A percentile compares a stretch with the other conserved stretches of the same genome.
These are phyloP conservation scores for Globisporangium nodosum DNA, from an alignment of 352 stramenopile genomes.

Conservation along the genomic window DNA sequence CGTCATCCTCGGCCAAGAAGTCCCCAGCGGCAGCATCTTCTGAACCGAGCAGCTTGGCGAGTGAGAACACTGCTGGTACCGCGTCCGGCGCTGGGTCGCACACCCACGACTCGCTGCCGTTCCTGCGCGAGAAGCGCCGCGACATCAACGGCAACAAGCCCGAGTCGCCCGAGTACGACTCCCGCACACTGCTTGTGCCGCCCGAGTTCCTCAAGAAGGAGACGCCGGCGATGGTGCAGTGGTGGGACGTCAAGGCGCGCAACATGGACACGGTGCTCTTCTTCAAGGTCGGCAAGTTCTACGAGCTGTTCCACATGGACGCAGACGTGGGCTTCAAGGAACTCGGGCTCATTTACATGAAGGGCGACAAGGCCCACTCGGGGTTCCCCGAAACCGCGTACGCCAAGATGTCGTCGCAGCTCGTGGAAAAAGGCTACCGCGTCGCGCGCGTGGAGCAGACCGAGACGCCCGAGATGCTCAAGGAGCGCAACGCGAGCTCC, in stretches of 20 bases:
- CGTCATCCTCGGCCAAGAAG: conserved; percentile 15
- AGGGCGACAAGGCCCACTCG: conserved; percentile 95
- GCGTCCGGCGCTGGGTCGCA: conserved; percentile 60
- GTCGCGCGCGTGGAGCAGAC: conserved; percentile 99
- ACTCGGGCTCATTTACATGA: conserved; percentile 98
- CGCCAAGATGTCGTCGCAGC: conserved; percentile 92
- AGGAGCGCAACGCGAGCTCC: conserved; percentile 86
- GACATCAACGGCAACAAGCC: conserved; percentile 84
- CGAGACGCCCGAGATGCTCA: conserved; percentile 97
- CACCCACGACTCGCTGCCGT: conserved; percentile 91
- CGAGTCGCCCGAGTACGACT: conserved; percentile 89
- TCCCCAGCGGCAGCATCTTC: conserved; percentile 12
- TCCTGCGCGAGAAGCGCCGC: conserved; percentile 81
- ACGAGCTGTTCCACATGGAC: conserved; percentile 97
- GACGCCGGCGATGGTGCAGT: conserved; percentile 96
- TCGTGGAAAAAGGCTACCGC: conserved; percentile 95
- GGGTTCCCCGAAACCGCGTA: conserved; percentile 99
- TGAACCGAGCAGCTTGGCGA: conserved; percentile 5
- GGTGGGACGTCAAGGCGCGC: conserved; percentile 97
- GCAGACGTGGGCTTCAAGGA: conserved; percentile 96
- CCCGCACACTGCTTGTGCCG: conserved; percentile 90
- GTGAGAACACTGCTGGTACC: conserved; percentile 14
- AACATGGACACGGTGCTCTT: conserved; percentile 99
- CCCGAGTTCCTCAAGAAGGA: conserved; percentile 85
- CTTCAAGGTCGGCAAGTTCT: conserved; percentile 99